Evolutionary conservation across 768 basidiomycete genomes (phyloP).

Genomic region (Suillus sp.): DNA sequence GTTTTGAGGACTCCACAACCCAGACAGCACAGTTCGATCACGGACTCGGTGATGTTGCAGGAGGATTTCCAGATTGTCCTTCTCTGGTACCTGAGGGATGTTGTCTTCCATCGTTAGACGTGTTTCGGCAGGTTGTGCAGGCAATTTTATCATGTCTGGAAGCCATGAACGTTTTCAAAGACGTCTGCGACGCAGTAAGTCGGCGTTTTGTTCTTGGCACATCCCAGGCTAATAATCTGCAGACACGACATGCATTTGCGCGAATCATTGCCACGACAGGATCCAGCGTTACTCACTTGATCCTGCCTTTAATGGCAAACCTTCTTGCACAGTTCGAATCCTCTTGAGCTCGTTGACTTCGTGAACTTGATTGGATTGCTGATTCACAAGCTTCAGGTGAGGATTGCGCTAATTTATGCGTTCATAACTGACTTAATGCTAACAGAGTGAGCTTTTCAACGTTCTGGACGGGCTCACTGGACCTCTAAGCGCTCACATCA

Average conservation of each 20-base stretch:
- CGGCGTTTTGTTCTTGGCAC: too few relatives aligned
- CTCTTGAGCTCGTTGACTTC: constrained; percentile 90
- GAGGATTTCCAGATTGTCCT: constrained; percentile 94
- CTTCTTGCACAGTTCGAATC: constrained; percentile 91
- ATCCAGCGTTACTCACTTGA: constrained; percentile 81
- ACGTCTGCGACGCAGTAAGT: constrained; percentile 90
- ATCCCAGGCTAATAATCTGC: constrained; percentile 17
- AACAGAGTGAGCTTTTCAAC: constrained; percentile 78
- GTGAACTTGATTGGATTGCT: constrained; percentile 92
- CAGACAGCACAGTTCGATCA: constrained; percentile 65
- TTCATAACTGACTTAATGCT: constrained; percentile 8
- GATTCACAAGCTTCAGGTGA: constrained; percentile 88
- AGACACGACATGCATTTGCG: constrained; percentile 94
- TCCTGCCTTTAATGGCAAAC: constrained; percentile 86
- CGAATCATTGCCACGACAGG: too few relatives aligned
- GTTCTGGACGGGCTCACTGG: constrained; percentile 90
- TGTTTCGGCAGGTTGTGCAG: constrained; percentile 85
- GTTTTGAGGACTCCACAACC: constrained; percentile 82
- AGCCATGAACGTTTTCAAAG: constrained; percentile 85
- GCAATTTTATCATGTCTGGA: too few relatives aligned
- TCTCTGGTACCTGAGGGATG: constrained; percentile 66
- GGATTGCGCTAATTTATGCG: constrained; percentile 11
- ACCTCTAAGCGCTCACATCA: constrained; percentile 83
- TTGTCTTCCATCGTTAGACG: constrained; percentile 68
- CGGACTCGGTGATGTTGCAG: constrained; percentile 91